Conservation (phyloP, 768 basidiomycete genomes). For the Naganishia vaughanmartiniae region DNA sequence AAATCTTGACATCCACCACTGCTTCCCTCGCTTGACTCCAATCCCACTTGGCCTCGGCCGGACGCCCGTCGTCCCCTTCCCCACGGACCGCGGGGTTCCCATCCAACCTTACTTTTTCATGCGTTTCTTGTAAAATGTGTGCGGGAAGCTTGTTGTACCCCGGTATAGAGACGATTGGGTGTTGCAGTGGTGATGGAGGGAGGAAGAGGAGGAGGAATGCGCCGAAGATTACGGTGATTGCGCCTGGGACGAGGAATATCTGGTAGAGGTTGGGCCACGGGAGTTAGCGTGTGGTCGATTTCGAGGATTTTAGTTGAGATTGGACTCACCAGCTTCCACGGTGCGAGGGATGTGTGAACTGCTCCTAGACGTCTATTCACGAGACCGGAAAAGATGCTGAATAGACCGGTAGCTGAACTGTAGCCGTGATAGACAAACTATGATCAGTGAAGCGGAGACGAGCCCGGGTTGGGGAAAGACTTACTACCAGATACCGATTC, state of each 20-base stretch:
- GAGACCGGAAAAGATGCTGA: constrained; percentile 51
- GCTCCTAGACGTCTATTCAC: constrained; percentile 37
- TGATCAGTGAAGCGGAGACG: constrained; percentile 50
- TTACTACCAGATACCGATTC: constrained; percentile 21
- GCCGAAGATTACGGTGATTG: constrained; percentile 46
- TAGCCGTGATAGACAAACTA: not conserved
- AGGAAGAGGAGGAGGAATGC: constrained; percentile 47
- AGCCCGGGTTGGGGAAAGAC: constrained; percentile 17
- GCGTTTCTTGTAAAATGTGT: constrained; percentile 1
- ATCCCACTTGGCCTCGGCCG: constrained; percentile 36
- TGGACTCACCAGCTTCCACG: constrained; percentile 13
- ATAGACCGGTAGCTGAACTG: constrained; percentile 38
- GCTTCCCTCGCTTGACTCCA: constrained; percentile 49
- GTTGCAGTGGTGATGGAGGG: constrained; percentile 36
- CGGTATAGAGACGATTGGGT: not conserved
- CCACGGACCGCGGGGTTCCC: constrained; percentile 31
- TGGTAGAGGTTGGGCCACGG: constrained; percentile 1
- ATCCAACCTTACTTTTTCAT: constrained; percentile 15
- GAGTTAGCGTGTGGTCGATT: no score
- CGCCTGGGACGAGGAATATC: constrained; percentile 46
- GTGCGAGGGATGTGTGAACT: constrained; percentile 8
- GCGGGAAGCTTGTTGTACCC: constrained; percentile 6
- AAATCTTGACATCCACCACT: constrained; percentile 49
- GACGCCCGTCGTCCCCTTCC: constrained; percentile 34
- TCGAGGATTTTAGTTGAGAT: no score